Evolutionary conservation across 73 alveolate genomes (phyloP), one percentile per base, ranked within the genome.

Genomic region (Paramecium primaurelia): DNA sequence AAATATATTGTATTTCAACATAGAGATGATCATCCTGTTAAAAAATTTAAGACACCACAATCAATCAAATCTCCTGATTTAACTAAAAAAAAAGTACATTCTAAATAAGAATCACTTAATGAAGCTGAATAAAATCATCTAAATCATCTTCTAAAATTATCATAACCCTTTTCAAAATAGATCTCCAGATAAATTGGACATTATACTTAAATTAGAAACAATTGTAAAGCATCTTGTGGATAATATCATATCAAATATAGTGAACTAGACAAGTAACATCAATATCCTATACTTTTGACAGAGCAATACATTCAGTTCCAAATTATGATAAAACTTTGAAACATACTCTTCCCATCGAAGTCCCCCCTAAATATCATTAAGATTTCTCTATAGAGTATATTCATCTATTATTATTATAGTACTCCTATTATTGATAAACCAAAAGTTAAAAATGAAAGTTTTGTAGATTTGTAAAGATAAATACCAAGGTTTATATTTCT

Each of bases 241-340:
- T 87, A 87, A 59, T 87, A 87, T 87, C 93, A 87, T 68, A 86
- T 86, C 9, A 87, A 77, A 87, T 87, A 38, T 87, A 60, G 86
- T 34, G 93, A 64, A 36, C 69, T 87, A 4, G 93, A 87, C 25
- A 87, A 64, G 93, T 60, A 87, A 64, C 20, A 69, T 28, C 59
- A 54, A 42, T 28, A 54, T 9, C 14, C 59, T 54, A 54, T 54
- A 54, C 69, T 54, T 84, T 42, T 26, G 47, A 20, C 42, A 83
- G 47, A 37, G 92, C 51, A 9, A 14, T 83, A 20, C 85, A 58
- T 86, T 40, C 30, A 10, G 88, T 75, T 10, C 60, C 60, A 37
- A 40, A 75, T 75, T 75, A 75, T 75, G 60, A 75, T 30, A 75
- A 75, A 37, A 37, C 60, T 4, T 40, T 68, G 47, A 68, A 32